Evolutionary conservation across 768 basidiomycete species (phyloP).

Genomic region (Boletus bicolor): DNA sequence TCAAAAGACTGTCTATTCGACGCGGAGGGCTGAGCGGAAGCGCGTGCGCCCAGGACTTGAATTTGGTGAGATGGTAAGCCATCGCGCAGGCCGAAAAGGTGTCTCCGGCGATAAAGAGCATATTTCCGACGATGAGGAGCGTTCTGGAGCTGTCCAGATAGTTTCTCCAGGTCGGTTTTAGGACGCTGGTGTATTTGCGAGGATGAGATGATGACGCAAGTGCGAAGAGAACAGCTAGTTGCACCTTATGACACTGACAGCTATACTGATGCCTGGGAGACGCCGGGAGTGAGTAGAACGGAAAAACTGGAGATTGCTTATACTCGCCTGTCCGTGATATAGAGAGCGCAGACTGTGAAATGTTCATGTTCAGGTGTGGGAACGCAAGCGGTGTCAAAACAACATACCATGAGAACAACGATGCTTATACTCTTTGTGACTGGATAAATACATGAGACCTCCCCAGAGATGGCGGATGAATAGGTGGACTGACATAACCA

Average conservation of each 20-base stretch:
- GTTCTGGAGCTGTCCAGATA: conserved; percentile 1
- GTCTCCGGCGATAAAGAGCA: conserved; percentile 26
- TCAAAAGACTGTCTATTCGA: conserved; percentile 22
- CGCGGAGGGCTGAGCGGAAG: not conserved
- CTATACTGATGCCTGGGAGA: conserved; percentile 17
- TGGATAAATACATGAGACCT: conserved; percentile 8
- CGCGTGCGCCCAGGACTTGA: conserved; percentile 8
- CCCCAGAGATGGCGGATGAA: not conserved
- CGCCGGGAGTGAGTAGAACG: not conserved
- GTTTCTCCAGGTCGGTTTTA: conserved; percentile 5
- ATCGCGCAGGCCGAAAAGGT: conserved; percentile 18
- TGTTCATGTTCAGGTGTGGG: not conserved
- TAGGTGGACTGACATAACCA: conserved; percentile 23
- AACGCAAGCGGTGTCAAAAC: not conserved
- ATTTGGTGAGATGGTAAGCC: conserved; percentile 22
- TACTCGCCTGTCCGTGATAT: conserved; percentile 22
- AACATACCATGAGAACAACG: conserved; percentile 19
- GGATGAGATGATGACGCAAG: not conserved
- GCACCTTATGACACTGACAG: conserved; percentile 18
- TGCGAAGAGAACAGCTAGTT: too few relatives aligned
- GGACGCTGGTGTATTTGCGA: conserved; percentile 2
- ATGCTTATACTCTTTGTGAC: conserved; percentile 18
- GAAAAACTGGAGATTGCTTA: not conserved
- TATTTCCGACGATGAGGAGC: conserved; percentile 20
- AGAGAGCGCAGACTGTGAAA: conserved; percentile 14